These are phyloP conservation scores for Colletotrichum noveboracense DNA, from an alignment of 2,329 filamentous ascomycete genomes.

Conservation along the genomic window DNA sequence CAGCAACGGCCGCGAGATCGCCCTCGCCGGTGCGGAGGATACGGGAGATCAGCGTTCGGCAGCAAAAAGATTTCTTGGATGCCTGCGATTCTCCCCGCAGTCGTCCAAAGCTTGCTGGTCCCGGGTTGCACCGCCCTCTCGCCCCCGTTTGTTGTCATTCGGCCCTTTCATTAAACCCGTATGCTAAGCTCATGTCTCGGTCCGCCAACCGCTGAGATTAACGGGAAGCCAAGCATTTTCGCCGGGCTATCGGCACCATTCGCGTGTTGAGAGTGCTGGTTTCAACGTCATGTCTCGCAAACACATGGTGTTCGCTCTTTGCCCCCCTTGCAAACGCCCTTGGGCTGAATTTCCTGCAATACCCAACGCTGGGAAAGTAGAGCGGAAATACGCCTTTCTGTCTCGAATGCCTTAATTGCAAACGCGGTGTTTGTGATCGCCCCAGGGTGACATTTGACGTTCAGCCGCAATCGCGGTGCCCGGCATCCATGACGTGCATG, in stretches of 20 bases:
- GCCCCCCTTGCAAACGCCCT: neutral
- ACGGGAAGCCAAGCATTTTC: neutral
- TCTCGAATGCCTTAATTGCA: neutral
- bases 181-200: neutral
- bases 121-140: neutral
- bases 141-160: neutral
- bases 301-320: neutral
- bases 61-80: neutral
- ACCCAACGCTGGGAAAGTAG: neutral
- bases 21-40: neutral
- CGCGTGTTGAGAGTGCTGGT: neutral
- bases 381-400: neutral
- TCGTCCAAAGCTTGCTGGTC: neutral
- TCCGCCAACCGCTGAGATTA: neutral
- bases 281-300: slow-evolving; percentile 8
- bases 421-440: neutral
- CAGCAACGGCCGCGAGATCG: slow-evolving; percentile 2
- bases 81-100: neutral
- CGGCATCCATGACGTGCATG: neutral
- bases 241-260: neutral
- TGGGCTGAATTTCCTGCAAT: neutral
- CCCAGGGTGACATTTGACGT: neutral
- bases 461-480: neutral
- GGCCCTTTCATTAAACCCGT: neutral
- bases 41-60: neutral